phyloP scores from a whole-genome alignment of 164 flowering plant genomes.

The Magnolia changhungtana region DNA sequence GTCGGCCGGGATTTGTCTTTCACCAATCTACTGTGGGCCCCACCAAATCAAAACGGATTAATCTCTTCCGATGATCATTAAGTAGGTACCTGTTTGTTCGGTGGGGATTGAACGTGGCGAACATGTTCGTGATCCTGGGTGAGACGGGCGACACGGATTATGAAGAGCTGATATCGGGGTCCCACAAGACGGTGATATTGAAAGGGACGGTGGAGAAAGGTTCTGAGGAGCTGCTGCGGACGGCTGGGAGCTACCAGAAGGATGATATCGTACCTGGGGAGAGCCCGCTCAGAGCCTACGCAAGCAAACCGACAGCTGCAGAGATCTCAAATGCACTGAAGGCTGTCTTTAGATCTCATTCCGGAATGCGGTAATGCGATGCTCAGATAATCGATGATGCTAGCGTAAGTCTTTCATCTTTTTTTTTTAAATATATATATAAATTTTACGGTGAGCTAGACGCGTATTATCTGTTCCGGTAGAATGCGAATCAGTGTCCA shows the following conservation, averaged over 20 bases:
- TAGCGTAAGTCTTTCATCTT: neutral
- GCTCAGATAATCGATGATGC: neutral
- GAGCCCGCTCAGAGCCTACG: conserved; percentile 54
- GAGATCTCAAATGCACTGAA: conserved; percentile 56
- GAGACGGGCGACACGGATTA: conserved; percentile 90
- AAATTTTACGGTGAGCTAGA: too few species aligned
- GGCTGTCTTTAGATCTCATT: conserved; percentile 31
- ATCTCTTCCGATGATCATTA: neutral
- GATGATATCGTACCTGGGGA: conserved; percentile 76
- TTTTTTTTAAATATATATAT: neutral
- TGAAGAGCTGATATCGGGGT: conserved; percentile 79
- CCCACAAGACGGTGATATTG: conserved; percentile 80
- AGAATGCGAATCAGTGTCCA: neutral
- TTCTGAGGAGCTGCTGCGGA: conserved; percentile 66
- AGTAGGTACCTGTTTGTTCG: conserved; percentile 87
- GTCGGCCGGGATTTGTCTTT: too few species aligned
- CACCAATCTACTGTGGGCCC: too few species aligned
- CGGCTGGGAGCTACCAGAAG: conserved; percentile 56
- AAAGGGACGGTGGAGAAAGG: conserved; percentile 64
- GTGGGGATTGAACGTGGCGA: conserved; percentile 84
- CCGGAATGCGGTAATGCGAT: conserved; percentile 5
- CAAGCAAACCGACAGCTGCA: conserved; percentile 37
- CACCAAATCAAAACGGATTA: neutral
- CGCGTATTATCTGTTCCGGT: neutral
- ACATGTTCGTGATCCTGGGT: conserved; percentile 82